phyloP scores from a whole-genome alignment of 768 basidiomycete genomes.

The Leucocoprinus leucothites region DNA sequence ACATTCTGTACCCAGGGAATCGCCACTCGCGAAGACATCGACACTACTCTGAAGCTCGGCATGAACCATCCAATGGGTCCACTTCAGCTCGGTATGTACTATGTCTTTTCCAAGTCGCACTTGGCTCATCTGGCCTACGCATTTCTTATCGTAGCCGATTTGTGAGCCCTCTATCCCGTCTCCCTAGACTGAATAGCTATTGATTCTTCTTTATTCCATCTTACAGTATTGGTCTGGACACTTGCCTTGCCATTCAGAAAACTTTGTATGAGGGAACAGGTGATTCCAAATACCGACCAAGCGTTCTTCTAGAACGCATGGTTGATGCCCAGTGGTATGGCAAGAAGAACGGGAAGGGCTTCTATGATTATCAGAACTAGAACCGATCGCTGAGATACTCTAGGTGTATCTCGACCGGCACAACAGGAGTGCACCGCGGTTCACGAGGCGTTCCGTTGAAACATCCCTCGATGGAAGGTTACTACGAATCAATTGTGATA shows the following conservation, averaged over 20 bases:
- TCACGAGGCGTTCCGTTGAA: no score
- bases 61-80: constrained; percentile 98
- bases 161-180: constrained; percentile 39
- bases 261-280: constrained; percentile 86
- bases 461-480: no score
- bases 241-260: constrained; percentile 90
- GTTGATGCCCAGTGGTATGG: constrained; percentile 96
- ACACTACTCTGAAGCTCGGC: constrained; percentile 89
- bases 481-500: no score
- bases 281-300: constrained; percentile 94
- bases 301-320: constrained; percentile 89
- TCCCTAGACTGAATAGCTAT: neutral
- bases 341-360: constrained; percentile 90
- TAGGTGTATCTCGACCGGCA: no score
- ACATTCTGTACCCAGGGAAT: constrained; percentile 52
- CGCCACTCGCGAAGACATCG: constrained; percentile 93
- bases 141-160: constrained; percentile 45
- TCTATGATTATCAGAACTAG: constrained; percentile 74
- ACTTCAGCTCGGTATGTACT: constrained; percentile 67
- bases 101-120: neutral
- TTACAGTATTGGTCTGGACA: constrained; percentile 93
- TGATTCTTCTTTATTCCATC: neutral
- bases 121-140: neutral
- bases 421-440: no score
- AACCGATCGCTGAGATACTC: neutral